Evolutionary conservation across 2,329 filamentous ascomycete genomes (phyloP).

Genomic region (Aspergillus pseudoterreus): DNA sequence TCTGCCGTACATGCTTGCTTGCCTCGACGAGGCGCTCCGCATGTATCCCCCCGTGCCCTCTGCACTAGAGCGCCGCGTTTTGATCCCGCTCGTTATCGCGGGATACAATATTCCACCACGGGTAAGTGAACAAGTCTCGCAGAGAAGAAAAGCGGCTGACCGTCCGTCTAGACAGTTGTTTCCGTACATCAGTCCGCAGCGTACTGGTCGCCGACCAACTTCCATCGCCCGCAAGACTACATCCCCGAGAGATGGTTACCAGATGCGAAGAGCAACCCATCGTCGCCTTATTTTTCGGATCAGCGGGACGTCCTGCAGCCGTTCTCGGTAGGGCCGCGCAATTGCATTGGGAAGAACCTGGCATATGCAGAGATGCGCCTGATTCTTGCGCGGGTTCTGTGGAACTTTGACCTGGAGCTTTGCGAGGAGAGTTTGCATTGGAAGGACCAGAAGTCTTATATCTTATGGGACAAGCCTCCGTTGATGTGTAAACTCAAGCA

Average conservation of each 20-base stretch:
- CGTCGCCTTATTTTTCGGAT: slow-evolving; percentile 38
- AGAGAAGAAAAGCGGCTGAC: no score
- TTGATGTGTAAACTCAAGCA: slow-evolving; percentile 16
- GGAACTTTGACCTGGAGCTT: slow-evolving; percentile 46
- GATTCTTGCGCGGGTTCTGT: slow-evolving; percentile 46
- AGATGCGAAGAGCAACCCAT: slow-evolving; percentile 7
- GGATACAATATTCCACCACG: no score
- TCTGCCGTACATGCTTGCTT: slow-evolving; percentile 39
- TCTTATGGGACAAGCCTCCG: slow-evolving; percentile 38
- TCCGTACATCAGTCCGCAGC: no score
- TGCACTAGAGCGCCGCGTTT: no score
- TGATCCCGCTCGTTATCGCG: no score
- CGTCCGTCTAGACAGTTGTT: no score
- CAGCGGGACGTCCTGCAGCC: slow-evolving; percentile 45
- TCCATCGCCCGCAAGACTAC: slow-evolving; percentile 31
- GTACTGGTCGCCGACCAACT: no score
- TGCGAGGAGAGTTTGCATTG: slow-evolving; percentile 34
- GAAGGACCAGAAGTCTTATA: slow-evolving; percentile 34
- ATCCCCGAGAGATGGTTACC: slow-evolving; percentile 48
- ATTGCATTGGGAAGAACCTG: slow-evolving; percentile 47
- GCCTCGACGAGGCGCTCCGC: slow-evolving; percentile 40
- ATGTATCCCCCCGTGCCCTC: slow-evolving; percentile 16
- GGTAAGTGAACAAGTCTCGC: no score
- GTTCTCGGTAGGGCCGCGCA: slow-evolving; percentile 47
- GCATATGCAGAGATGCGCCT: slow-evolving; percentile 49